A percentile compares a stretch with the other conserved stretches of the same genome.
Conservation (phyloP, 2,329 filamentous ascomycete species). For the Fusarium sambucinum region DNA sequence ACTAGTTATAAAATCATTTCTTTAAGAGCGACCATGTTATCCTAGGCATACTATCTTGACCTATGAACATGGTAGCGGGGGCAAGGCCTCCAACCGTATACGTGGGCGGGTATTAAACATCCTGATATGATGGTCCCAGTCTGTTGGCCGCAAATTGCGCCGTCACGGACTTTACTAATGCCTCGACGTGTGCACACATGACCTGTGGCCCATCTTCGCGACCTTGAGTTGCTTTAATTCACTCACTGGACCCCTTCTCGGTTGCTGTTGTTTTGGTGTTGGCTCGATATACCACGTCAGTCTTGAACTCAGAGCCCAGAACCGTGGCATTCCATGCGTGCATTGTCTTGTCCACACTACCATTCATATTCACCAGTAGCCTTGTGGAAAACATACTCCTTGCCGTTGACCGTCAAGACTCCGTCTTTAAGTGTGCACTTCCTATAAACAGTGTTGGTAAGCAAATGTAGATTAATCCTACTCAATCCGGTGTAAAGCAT, state of each 20-base stretch:
- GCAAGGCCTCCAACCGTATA: slow-evolving; percentile 11
- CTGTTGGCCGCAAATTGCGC: slow-evolving; percentile 43
- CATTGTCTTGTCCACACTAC: slow-evolving; percentile 61
- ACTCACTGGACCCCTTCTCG: neutral
- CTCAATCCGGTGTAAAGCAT: neutral
- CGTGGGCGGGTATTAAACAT: slow-evolving; percentile 20
- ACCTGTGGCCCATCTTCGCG: slow-evolving; percentile 19
- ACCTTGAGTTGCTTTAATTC: slow-evolving; percentile 13
- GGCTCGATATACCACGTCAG: neutral
- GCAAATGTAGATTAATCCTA: slow-evolving; percentile 1
- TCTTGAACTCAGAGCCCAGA: slow-evolving; percentile 17
- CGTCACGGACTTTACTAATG: slow-evolving; percentile 24
- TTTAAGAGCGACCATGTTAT: slow-evolving; percentile 10
- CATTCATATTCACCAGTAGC: slow-evolving; percentile 98
- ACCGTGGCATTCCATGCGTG: slow-evolving; percentile 2
- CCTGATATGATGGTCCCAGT: slow-evolving; percentile 35
- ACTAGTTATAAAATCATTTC: slow-evolving; percentile 9
- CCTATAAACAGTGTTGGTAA: slow-evolving; percentile 58
- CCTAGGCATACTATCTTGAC: slow-evolving; percentile 21
- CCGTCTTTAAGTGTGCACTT: slow-evolving; percentile 99
- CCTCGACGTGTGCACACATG: slow-evolving; percentile 27
- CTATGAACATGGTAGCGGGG: slow-evolving; percentile 22
- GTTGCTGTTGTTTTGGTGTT: slow-evolving; percentile 31
- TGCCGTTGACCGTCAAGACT: slow-evolving; percentile 90
- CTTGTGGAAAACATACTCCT: slow-evolving; percentile 98